Conservation (phyloP, 257 asterid species). For the Fraxinus cuspidata region DNA sequence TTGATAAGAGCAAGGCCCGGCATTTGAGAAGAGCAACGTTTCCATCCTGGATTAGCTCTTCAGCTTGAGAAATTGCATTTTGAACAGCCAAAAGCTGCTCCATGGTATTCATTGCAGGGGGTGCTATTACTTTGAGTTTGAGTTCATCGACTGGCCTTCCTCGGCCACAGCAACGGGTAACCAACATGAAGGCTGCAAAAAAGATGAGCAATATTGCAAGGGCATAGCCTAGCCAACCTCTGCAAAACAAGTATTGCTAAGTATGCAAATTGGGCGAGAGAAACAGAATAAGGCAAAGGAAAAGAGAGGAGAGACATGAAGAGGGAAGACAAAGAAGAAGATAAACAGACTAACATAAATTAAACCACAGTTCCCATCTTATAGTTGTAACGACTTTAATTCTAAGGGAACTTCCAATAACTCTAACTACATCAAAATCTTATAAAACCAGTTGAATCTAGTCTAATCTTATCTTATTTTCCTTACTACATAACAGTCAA, state of each 20-base stretch:
- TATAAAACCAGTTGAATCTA: not conserved
- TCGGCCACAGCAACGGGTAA: slow-evolving; percentile 62
- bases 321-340: not conserved
- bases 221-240: slow-evolving; percentile 81
- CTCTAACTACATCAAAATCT: not conserved
- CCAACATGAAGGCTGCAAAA: slow-evolving; percentile 69
- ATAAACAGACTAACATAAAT: not conserved
- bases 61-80: slow-evolving; percentile 82
- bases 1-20: slow-evolving; percentile 76
- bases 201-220: slow-evolving; percentile 46
- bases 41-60: slow-evolving; percentile 85
- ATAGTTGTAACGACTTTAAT: not conserved
- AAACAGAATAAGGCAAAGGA: not conserved
- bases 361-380: not conserved
- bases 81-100: slow-evolving; percentile 98
- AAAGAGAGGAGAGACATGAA: not conserved
- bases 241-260: slow-evolving; percentile 38
- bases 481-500: not conserved
- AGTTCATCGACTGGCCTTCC: slow-evolving; percentile 70
- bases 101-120: slow-evolving; percentile 86
- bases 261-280: slow-evolving; percentile 12
- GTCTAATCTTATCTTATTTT: not conserved
- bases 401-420: not conserved
- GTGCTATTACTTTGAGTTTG: slow-evolving; percentile 55
- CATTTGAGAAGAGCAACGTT: slow-evolving; percentile 74